Evolutionary conservation across 1,284 basidiomycete genomes (phyloP), one percentile per base, ranked within the genome.

Genomic region (Heterobasidion annosum): DNA sequence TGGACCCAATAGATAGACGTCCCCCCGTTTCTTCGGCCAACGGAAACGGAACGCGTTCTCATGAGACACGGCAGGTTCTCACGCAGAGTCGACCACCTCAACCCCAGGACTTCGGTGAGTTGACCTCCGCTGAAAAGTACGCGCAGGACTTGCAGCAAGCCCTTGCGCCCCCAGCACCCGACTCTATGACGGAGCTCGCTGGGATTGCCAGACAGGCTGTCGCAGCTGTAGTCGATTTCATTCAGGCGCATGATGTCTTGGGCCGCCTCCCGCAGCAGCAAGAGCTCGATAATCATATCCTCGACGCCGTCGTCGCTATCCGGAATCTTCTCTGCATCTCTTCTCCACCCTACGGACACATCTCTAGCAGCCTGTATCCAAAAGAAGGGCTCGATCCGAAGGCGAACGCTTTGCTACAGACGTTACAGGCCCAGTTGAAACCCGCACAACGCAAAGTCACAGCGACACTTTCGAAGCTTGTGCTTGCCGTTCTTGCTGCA

Each of bases 391-490:
- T 73, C 50, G 74, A 79, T 55, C 64, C 67, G 33, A 68, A 70
- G 51, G 65, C 74, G 16, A 69, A 72, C 19, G 68, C 75, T 10
- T 67, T 74, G 6, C 70, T 77, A 0, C 79, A 81, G 60, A 76
- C 82, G 2, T 70, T 86, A 7, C 72, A 73, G 58, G 59, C 64
- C 1, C 70, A 71, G 55, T 71, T 88, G 40, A 88, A 88, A 66
- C 82, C 83, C 15, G 81, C 82, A 0, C 87, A 89, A 57, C 75
- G 86, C 44, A 88, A 87, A 62, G 86, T 90, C 33, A 88, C 87
- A 2, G 86, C 87, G 12, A 89, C 87, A 1, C 70, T 89, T 16
- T 90, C 87, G 8, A 82, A 88, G 62, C 70, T 89, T 15, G 86
- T 89, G 8, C 72, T 89, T 1, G 88, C 87, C 7, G 84, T 86